A percentile compares a stretch with the other conserved stretches of the same genome.
Evolutionary conservation across 2,329 filamentous ascomycete genomes (phyloP).

Genomic region (Hypoxylon sp.): DNA sequence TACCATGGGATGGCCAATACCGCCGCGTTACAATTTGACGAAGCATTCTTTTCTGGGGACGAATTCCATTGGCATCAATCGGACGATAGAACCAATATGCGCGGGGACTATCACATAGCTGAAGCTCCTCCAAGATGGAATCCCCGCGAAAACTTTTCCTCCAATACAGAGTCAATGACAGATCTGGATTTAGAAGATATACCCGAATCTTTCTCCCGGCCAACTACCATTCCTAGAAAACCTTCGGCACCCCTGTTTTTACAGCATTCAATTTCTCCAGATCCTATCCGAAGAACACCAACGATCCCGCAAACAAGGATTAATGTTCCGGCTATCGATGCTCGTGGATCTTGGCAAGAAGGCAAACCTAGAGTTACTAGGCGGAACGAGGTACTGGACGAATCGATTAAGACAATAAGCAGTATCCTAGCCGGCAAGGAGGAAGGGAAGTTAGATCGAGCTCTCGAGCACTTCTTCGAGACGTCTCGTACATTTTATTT

Average conservation of each 20-base stretch:
- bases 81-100: slow-evolving; percentile 9
- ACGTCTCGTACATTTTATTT: slow-evolving; percentile 19
- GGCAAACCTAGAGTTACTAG: not conserved
- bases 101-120: not conserved
- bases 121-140: slow-evolving; percentile 3
- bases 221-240: slow-evolving; percentile 1
- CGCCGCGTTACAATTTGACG: slow-evolving; percentile 38
- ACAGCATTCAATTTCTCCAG: not conserved
- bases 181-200: not conserved
- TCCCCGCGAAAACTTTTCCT: not conserved
- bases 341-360: not conserved
- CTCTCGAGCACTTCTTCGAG: slow-evolving; percentile 45
- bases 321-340: not conserved
- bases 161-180: not conserved
- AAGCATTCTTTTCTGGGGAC: slow-evolving; percentile 25
- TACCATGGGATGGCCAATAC: slow-evolving; percentile 50
- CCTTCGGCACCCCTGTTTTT: not conserved
- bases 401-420: slow-evolving; percentile 6
- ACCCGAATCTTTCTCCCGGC: slow-evolving; percentile 14
- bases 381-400: not conserved
- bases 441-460: slow-evolving; percentile 43
- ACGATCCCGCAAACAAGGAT: slow-evolving; percentile 3
- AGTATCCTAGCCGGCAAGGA: slow-evolving; percentile 34
- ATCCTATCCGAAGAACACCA: not conserved
- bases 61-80: slow-evolving; percentile 44